These are phyloP conservation scores for Fusarium tupiense DNA, from an alignment of 2,329 filamentous ascomycete genomes.

Conservation along the genomic window DNA sequence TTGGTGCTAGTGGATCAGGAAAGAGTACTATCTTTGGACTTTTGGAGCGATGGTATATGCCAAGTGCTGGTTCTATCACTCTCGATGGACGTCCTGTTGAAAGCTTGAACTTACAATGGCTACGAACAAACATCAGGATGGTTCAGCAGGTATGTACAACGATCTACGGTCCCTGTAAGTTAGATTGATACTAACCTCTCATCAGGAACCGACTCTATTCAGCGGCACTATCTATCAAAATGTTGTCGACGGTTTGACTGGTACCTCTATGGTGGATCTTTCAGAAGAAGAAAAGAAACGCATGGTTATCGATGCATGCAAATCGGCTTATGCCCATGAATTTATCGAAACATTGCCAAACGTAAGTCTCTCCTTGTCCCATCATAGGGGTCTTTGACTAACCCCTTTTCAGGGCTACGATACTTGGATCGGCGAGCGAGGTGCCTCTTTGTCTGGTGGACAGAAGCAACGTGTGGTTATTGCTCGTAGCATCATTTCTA, in stretches of 20 bases:
- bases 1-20: conserved; percentile 67
- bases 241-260: conserved; percentile 57
- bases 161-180: not conserved
- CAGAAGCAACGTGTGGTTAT: conserved; percentile 75
- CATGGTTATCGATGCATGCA: conserved; percentile 59
- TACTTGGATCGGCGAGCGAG: conserved; percentile 71
- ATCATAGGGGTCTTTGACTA: not conserved
- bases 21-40: conserved; percentile 68
- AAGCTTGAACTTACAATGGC: conserved; percentile 61
- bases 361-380: not conserved
- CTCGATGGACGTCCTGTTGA: conserved; percentile 56
- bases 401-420: conserved; percentile 59
- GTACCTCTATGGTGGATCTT: conserved; percentile 49
- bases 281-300: conserved; percentile 55
- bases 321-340: conserved; percentile 62
- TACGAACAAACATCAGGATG: conserved; percentile 61
- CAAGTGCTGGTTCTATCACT: conserved; percentile 55
- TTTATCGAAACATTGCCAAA: conserved; percentile 61
- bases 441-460: conserved; percentile 72
- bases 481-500: conserved; percentile 71
- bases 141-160: conserved; percentile 53
- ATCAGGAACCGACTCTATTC: conserved; percentile 63
- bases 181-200: not conserved
- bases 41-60: conserved; percentile 68
- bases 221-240: conserved; percentile 64